Conservation (phyloP, 148 eudicot genomes). For the Arctostaphylos glauca region DNA sequence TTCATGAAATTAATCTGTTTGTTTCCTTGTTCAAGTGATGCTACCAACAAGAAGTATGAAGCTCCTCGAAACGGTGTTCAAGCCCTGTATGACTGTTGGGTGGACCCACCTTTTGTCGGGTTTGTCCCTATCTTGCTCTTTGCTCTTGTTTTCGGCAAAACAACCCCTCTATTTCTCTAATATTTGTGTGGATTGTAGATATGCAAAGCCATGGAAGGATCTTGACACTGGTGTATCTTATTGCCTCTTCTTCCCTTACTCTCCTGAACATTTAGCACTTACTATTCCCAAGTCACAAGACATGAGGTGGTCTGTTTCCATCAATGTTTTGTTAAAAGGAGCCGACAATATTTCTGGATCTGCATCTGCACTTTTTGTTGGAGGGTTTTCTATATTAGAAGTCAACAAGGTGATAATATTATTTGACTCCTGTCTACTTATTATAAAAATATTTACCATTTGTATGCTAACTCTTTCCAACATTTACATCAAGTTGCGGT, state of each 20-base stretch:
- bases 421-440: not conserved
- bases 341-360: constrained; percentile 54
- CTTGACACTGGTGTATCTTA: constrained; percentile 51
- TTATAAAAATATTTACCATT: not conserved
- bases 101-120: constrained; percentile 78
- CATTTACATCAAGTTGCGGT: not conserved
- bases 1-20: not conserved
- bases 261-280: constrained; percentile 64
- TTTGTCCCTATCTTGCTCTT: constrained; percentile 26
- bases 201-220: constrained; percentile 71
- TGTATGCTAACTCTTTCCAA: not conserved
- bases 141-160: constrained; percentile 4
- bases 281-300: constrained; percentile 36
- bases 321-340: constrained; percentile 53
- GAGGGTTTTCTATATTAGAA: constrained; percentile 64
- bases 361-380: constrained; percentile 68
- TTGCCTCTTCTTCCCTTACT: constrained; percentile 80
- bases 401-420: constrained; percentile 47
- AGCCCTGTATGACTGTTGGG: constrained; percentile 58
- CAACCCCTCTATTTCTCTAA: not conserved
- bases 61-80: constrained; percentile 31
- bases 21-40: constrained; percentile 21
- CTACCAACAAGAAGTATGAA: constrained; percentile 28
- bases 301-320: constrained; percentile 36
- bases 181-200: constrained; percentile 36